These are phyloP conservation scores for Geosmithia morbida DNA, from an alignment of 2,329 filamentous ascomycete species.

Conservation along the genomic window DNA sequence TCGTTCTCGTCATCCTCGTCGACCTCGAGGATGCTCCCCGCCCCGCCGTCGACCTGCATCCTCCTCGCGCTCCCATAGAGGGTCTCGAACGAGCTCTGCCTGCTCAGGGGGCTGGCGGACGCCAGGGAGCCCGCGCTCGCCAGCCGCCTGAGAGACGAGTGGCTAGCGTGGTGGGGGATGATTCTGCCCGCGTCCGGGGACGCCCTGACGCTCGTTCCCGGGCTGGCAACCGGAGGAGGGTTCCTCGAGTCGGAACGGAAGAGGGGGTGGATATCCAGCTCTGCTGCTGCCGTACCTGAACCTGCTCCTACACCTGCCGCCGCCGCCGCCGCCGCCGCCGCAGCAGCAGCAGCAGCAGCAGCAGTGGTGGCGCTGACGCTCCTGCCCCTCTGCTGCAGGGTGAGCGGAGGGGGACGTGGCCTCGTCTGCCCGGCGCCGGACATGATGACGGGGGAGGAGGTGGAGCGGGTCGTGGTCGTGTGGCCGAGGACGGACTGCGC, in stretches of 20 bases:
- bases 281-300: conserved; percentile 17
- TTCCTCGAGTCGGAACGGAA: conserved; percentile 60
- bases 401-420: conserved; percentile 23
- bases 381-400: not conserved
- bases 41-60: conserved; percentile 6
- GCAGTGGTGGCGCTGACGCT: not conserved
- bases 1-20: conserved; percentile 10
- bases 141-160: conserved; percentile 35
- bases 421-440: too few relatives aligned
- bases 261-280: conserved; percentile 63
- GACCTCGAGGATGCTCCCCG: conserved; percentile 8
- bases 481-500: not conserved
- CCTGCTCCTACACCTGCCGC: too few relatives aligned
- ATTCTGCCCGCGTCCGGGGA: conserved; percentile 54
- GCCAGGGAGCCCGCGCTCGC: conserved; percentile 38
- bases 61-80: conserved; percentile 16
- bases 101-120: conserved; percentile 29
- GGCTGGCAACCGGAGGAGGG: conserved; percentile 45
- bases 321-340: too few relatives aligned
- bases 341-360: conserved; percentile 10
- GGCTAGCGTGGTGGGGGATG: conserved; percentile 37
- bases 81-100: conserved; percentile 31
- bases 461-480: conserved; percentile 35
- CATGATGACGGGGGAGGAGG: conserved; percentile 4
- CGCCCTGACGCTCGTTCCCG: conserved; percentile 57